These are phyloP conservation scores for Samsoniella hepiali DNA, from an alignment of 2,329 filamentous ascomycete genomes.

Conservation along the genomic window DNA sequence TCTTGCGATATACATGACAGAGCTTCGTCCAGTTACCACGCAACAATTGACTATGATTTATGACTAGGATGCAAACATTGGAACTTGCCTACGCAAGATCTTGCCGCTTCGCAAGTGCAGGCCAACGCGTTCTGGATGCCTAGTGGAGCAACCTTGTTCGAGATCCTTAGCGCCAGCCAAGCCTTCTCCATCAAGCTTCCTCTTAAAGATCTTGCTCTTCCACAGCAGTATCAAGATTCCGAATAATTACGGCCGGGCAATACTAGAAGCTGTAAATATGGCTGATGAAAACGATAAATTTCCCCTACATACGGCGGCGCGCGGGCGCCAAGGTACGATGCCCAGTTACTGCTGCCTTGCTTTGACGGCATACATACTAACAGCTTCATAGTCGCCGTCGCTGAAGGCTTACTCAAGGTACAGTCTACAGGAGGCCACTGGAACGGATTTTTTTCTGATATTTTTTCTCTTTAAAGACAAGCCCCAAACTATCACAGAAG, in stretches of 20 bases:
- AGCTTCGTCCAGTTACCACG: no score
- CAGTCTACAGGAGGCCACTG: not conserved
- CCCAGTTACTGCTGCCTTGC: not conserved
- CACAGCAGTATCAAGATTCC: not conserved
- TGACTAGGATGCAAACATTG: no score
- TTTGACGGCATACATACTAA: not conserved
- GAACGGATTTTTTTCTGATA: not conserved
- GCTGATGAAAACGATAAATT: slow-evolving; percentile 57
- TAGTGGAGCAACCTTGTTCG: not conserved
- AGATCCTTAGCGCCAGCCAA: not conserved
- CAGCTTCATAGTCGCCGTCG: slow-evolving; percentile 54
- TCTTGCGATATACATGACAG: no score
- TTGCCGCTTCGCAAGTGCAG: not conserved
- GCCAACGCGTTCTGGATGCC: not conserved
- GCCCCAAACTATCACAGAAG: slow-evolving; percentile 68
- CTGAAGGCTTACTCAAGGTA: slow-evolving; percentile 57
- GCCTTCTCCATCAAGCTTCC: slow-evolving; percentile 5
- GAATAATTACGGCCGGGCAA: not conserved
- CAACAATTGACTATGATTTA: no score
- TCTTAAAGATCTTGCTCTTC: not conserved
- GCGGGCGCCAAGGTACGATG: slow-evolving; percentile 74
- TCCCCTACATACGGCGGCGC: slow-evolving; percentile 80
- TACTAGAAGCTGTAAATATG: slow-evolving; percentile 22
- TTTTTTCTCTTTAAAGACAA: slow-evolving; percentile 50
- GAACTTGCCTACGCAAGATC: not conserved